phyloP scores from a whole-genome alignment of 2,329 filamentous ascomycete genomes.

The Penicillium sp. region DNA sequence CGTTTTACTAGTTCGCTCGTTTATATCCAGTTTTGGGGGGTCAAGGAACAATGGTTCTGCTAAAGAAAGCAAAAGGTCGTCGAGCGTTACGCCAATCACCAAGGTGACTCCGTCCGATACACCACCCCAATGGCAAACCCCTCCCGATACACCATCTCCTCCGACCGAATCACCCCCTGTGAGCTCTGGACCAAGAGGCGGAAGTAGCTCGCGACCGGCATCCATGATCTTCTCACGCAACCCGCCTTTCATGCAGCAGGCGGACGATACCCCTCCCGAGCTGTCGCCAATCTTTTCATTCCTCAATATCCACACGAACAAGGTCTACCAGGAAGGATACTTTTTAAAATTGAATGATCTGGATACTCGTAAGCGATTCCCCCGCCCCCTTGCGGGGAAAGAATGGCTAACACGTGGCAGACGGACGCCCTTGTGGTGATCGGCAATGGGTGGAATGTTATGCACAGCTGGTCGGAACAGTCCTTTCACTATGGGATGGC shows the following conservation, averaged over 20 bases:
- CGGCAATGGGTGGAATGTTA: conserved; percentile 96
- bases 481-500: conserved; percentile 93
- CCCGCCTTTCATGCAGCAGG: conserved; percentile 80
- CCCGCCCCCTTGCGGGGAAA: not conserved
- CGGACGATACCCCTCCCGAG: conserved; percentile 83
- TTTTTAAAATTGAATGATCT: conserved; percentile 96
- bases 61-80: conserved; percentile 38
- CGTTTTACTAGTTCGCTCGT: conserved; percentile 67
- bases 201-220: conserved; percentile 64
- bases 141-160: conserved; percentile 37
- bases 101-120: conserved; percentile 19
- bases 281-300: conserved; percentile 91
- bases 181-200: conserved; percentile 40
- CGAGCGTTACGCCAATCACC: conserved; percentile 16
- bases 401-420: conserved; percentile 51
- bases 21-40: conserved; percentile 64
- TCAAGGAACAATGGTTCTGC: conserved; percentile 28
- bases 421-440: conserved; percentile 80
- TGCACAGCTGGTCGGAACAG: conserved; percentile 90
- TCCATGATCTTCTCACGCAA: conserved; percentile 86
- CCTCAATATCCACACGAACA: conserved; percentile 92
- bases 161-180: conserved; percentile 38
- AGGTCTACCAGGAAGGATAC: conserved; percentile 96
- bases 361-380: conserved; percentile 69
- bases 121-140: conserved; percentile 30